Evolutionary conservation across 192 early-diverging fungal genomes (phyloP).

Genomic region (Piromyces finnis): DNA sequence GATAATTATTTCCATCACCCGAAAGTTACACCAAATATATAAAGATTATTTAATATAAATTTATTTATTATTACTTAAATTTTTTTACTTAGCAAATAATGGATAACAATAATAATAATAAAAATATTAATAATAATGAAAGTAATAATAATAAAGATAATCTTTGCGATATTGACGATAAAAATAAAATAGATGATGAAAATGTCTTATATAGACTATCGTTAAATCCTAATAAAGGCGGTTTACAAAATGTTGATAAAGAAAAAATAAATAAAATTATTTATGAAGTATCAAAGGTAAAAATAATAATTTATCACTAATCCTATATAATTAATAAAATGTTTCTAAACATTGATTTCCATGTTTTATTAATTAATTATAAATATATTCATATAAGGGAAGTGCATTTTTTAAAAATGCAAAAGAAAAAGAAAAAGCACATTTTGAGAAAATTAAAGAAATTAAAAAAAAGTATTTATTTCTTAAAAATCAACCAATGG

Average conservation of each 20-base stretch:
- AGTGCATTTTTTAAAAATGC: conserved; percentile 33
- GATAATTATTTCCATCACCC: too few species aligned
- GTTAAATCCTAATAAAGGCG: conserved; percentile 16
- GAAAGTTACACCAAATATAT: too few species aligned
- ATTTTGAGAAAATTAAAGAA: conserved; percentile 13
- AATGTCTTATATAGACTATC: not conserved
- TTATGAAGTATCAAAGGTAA: conserved; percentile 37
- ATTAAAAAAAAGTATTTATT: conserved; percentile 13
- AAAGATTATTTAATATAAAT: too few species aligned
- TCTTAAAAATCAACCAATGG: conserved; percentile 16
- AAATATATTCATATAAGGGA: conserved; percentile 5
- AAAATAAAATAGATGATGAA: not conserved
- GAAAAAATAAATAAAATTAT: conserved; percentile 30
- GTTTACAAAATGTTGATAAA: conserved; percentile 18
- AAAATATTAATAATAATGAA: too few species aligned
- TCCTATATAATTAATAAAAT: too few species aligned
- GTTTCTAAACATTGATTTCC: too few species aligned
- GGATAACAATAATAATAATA: too few species aligned
- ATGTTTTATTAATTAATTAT: too few species aligned
- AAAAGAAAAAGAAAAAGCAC: conserved; percentile 14
- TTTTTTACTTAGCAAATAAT: too few species aligned
- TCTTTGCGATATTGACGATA: too few species aligned
- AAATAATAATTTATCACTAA: not conserved
- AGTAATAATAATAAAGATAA: too few species aligned
- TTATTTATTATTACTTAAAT: too few species aligned